A percentile compares a stretch with the other conserved stretches of the same genome.
phyloP scores from a whole-genome alignment of 768 basidiomycete genomes.

The Pleurotus cornucopiae region DNA sequence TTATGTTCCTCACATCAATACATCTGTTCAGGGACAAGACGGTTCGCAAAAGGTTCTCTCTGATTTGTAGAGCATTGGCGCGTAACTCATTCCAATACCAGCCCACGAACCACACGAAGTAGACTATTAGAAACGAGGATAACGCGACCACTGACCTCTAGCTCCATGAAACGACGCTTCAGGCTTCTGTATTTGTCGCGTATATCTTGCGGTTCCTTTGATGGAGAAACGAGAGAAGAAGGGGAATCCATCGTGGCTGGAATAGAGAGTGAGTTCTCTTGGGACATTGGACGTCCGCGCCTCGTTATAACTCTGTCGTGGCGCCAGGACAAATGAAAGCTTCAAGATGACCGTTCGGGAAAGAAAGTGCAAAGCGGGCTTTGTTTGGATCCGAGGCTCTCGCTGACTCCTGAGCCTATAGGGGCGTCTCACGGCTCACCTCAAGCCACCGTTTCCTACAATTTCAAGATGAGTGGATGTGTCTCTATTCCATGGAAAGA shows the following conservation, averaged over 20 bases:
- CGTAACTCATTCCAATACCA: neutral
- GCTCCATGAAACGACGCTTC: conserved; percentile 62
- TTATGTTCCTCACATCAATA: conserved; percentile 51
- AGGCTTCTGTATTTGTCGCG: conserved; percentile 60
- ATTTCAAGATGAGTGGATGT: neutral
- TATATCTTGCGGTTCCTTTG: conserved; percentile 41
- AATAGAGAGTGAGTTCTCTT: too few relatives aligned
- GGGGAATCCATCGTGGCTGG: too few relatives aligned
- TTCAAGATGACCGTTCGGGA: conserved; percentile 11
- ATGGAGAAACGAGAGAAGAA: neutral
- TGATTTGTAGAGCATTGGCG: neutral
- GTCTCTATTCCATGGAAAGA: conserved; percentile 26
- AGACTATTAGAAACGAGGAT: conserved; percentile 17
- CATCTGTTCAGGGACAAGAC: conserved; percentile 16
- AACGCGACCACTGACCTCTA: conserved; percentile 49
- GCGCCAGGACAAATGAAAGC: too few relatives aligned
- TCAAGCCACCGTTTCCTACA: too few relatives aligned
- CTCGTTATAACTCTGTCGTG: too few relatives aligned
- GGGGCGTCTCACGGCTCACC: too few relatives aligned
- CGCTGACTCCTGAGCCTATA: too few relatives aligned
- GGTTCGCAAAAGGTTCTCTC: conserved; percentile 18
- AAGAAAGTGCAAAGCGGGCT: neutral
- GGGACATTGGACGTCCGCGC: too few relatives aligned
- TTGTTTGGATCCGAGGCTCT: too few relatives aligned
- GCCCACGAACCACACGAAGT: neutral